phyloP scores from a whole-genome alignment of 2,329 filamentous ascomycete genomes.

The Fonsecaea erecta region DNA sequence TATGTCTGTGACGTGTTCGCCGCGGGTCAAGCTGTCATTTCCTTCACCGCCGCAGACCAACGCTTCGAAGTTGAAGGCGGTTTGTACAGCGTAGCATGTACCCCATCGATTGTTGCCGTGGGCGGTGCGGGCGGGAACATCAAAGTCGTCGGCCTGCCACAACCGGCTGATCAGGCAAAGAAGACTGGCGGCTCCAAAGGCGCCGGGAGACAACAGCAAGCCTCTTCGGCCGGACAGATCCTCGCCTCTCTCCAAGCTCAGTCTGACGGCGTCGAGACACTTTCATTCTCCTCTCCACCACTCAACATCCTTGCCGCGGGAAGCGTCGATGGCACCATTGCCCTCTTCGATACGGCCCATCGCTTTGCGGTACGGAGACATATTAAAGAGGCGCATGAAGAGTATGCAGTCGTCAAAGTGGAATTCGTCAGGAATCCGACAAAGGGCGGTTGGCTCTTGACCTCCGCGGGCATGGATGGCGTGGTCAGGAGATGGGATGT shows the following conservation, averaged over 20 bases:
- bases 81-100: conserved; percentile 82
- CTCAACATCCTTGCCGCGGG: conserved; percentile 66
- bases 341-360: conserved; percentile 82
- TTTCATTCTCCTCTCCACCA: conserved; percentile 66
- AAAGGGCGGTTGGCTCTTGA: conserved; percentile 70
- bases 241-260: conserved; percentile 84
- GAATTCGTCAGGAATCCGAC: conserved; percentile 65
- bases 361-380: conserved; percentile 84
- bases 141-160: conserved; percentile 81
- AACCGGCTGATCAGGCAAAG: conserved; percentile 54
- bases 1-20: conserved; percentile 91
- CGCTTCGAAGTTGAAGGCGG: conserved; percentile 91
- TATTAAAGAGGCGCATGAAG: conserved; percentile 81
- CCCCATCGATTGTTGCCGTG: conserved; percentile 79
- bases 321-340: conserved; percentile 71
- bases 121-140: conserved; percentile 88
- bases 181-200: conserved; percentile 49
- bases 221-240: conserved; percentile 66
- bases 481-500: conserved; percentile 88
- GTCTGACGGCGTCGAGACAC: conserved; percentile 75
- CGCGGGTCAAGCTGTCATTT: conserved; percentile 69
- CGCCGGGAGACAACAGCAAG: conserved; percentile 41
- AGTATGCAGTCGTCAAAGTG: conserved; percentile 89
- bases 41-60: conserved; percentile 79
- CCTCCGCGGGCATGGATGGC: conserved; percentile 89